Evolutionary conservation across 2,329 filamentous ascomycete genomes (phyloP).

Genomic region (Eurotiales sp.): DNA sequence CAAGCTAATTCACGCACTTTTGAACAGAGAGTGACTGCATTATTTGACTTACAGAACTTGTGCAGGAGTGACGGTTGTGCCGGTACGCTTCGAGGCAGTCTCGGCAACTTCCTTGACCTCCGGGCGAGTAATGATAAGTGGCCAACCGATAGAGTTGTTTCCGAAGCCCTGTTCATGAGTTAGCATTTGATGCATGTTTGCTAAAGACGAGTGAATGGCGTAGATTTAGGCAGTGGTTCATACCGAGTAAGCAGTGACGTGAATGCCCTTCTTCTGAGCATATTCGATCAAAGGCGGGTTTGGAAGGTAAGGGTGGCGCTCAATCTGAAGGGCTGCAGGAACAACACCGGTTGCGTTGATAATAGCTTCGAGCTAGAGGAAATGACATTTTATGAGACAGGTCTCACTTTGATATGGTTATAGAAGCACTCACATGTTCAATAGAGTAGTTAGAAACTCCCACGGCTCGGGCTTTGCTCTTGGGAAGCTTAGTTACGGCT

Average conservation of each 20-base stretch:
- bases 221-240: constrained; percentile 5
- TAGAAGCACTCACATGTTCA: constrained; percentile 27
- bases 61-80: constrained; percentile 31
- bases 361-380: constrained; percentile 48
- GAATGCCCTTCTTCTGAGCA: constrained; percentile 56
- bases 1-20: too few relatives aligned
- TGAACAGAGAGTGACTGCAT: too few relatives aligned
- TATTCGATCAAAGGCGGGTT: constrained; percentile 56
- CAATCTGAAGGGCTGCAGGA: constrained; percentile 65
- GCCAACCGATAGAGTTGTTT: constrained; percentile 58
- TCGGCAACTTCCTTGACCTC: constrained; percentile 63
- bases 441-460: constrained; percentile 43
- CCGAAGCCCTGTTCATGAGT: constrained; percentile 46
- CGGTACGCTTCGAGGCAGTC: constrained; percentile 42
- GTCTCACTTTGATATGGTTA: not conserved
- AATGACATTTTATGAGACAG: constrained; percentile 11
- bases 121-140: constrained; percentile 61
- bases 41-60: constrained; percentile 31
- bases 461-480: constrained; percentile 39
- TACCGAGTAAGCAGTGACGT: constrained; percentile 61
- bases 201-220: too few relatives aligned
- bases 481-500: constrained; percentile 43
- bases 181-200: not conserved
- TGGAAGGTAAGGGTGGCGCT: constrained; percentile 66
- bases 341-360: constrained; percentile 54